phyloP scores from a whole-genome alignment of 345 rosid species.

The Acer negundo region DNA sequence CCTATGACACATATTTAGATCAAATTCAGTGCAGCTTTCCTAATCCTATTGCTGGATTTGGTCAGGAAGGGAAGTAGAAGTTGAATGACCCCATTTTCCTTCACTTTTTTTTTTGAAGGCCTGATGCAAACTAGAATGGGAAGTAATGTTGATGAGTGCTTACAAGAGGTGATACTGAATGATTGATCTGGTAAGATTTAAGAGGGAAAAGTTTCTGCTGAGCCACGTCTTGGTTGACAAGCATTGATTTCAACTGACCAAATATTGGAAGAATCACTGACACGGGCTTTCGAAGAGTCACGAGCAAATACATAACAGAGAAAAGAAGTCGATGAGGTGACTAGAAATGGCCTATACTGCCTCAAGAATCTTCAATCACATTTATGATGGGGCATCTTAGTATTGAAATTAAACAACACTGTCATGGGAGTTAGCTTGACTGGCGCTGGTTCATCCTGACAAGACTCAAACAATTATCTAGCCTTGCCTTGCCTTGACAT shows the following conservation, averaged over 20 bases:
- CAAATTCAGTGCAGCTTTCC: no score
- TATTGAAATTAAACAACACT: neutral
- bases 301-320: conserved; percentile 72
- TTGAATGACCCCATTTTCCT: conserved; percentile 51
- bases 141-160: no score
- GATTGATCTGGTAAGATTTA: conserved; percentile 38
- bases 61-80: no score
- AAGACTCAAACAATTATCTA: no score
- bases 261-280: conserved; percentile 65
- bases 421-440: neutral
- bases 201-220: conserved; percentile 69
- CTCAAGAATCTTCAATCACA: neutral
- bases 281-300: conserved; percentile 78
- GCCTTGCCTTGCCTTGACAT: no score
- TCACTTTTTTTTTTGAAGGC: conserved; percentile 28
- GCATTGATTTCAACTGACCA: conserved; percentile 54
- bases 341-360: no score
- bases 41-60: neutral
- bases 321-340: conserved; percentile 32
- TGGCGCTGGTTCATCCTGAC: no score
- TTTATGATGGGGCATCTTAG: neutral
- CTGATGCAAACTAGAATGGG: conserved; percentile 38
- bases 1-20: no score
- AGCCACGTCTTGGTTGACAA: conserved; percentile 55
- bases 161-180: no score